Evolutionary conservation across 2,329 filamentous ascomycete species (phyloP).

Genomic region (Fusarium burgessii): DNA sequence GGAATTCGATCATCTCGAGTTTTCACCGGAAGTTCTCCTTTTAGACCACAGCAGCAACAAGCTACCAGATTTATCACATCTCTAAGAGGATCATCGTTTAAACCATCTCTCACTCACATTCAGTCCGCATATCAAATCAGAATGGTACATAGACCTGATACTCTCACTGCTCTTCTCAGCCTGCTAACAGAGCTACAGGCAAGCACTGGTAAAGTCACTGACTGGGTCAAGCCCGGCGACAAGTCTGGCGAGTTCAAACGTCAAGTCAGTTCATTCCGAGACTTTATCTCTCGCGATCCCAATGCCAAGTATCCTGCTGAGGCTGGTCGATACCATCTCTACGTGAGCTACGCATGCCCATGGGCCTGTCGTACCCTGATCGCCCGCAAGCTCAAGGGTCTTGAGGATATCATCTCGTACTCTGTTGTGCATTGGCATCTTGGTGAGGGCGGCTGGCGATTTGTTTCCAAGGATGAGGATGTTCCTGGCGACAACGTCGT

Average conservation of each 20-base stretch:
- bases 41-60: constrained; percentile 13
- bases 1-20: constrained; percentile 33
- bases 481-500: constrained; percentile 72
- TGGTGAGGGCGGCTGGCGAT: constrained; percentile 80
- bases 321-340: constrained; percentile 92
- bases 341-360: constrained; percentile 92
- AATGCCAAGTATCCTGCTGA: constrained; percentile 85
- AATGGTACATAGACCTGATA: constrained; percentile 36
- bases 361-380: constrained; percentile 94
- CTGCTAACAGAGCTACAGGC: constrained; percentile 35
- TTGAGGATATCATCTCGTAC: constrained; percentile 83
- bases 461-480: constrained; percentile 71
- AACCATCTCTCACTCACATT: background rate
- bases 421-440: constrained; percentile 96
- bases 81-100: constrained; percentile 12
- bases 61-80: constrained; percentile 22
- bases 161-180: background rate
- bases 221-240: constrained; percentile 84
- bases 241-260: constrained; percentile 93
- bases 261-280: constrained; percentile 83
- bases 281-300: constrained; percentile 78
- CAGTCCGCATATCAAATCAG: constrained; percentile 36
- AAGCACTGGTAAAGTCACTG: constrained; percentile 68
- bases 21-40: constrained; percentile 18
- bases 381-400: constrained; percentile 87